These are phyloP conservation scores for Talaromyces verruculosus DNA, from an alignment of 2,329 filamentous ascomycete species.

Conservation along the genomic window DNA sequence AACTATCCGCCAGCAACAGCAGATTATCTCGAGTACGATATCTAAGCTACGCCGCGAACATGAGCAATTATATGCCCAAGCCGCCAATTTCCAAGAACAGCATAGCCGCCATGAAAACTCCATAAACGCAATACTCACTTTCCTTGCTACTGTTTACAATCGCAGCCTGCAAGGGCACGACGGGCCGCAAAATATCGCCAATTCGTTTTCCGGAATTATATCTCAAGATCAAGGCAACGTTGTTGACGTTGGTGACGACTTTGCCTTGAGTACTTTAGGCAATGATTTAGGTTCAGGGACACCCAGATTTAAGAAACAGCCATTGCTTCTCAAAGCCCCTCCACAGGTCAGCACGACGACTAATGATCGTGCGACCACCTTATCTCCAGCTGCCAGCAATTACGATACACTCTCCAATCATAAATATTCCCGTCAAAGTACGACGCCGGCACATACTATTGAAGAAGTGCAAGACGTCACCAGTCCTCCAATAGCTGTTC, in stretches of 20 bases:
- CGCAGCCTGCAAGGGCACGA: conserved; percentile 85
- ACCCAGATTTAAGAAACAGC: conserved; percentile 48
- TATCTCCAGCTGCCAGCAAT: conserved; percentile 27
- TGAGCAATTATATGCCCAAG: conserved; percentile 82
- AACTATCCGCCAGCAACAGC: conserved; percentile 81
- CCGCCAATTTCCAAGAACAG: conserved; percentile 81
- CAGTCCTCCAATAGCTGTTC: conserved; percentile 32
- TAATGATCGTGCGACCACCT: conserved; percentile 19
- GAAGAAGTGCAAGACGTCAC: conserved; percentile 48
- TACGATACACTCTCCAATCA: conserved; percentile 32
- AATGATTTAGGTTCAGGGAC: conserved; percentile 35
- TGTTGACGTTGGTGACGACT: conserved; percentile 62
- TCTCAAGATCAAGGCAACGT: conserved; percentile 62
- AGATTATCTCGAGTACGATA: conserved; percentile 80
- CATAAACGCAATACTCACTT: conserved; percentile 97
- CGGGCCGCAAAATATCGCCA: conserved; percentile 72
- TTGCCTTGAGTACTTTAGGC: conserved; percentile 38
- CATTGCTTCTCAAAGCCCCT: conserved; percentile 49
- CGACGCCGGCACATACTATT: conserved; percentile 37
- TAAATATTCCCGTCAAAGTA: conserved; percentile 33
- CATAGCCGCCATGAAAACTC: conserved; percentile 98
- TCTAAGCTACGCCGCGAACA: conserved; percentile 79
- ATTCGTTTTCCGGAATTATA: conserved; percentile 77
- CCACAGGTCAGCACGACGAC: conserved; percentile 32
- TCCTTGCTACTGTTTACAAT: conserved; percentile 94